phyloP scores from a whole-genome alignment of 345 rosid species.

The Corchorus capsularis region DNA sequence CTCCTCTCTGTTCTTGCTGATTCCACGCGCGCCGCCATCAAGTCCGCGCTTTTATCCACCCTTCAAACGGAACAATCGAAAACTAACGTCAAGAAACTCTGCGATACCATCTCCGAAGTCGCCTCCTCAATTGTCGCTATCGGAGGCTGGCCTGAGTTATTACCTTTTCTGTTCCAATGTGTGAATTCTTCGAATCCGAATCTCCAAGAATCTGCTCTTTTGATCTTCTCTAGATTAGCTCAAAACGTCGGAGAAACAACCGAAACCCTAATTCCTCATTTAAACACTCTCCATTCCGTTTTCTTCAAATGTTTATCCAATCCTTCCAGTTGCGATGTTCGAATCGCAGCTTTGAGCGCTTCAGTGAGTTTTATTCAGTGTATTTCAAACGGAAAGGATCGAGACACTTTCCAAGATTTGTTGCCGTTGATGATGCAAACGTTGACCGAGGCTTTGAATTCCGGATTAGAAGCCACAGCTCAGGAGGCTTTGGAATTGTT shows the following conservation, averaged over 20 bases:
- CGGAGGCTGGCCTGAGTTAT: constrained; percentile 62
- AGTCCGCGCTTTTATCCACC: constrained; percentile 46
- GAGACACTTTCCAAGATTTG: constrained; percentile 65
- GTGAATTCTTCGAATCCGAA: constrained; percentile 41
- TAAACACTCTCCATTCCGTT: constrained; percentile 51
- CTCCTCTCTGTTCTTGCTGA: constrained; percentile 41
- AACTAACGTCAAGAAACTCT: constrained; percentile 51
- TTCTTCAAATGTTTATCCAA: constrained; percentile 46
- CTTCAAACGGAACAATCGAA: constrained; percentile 50
- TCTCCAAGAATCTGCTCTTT: constrained; percentile 57
- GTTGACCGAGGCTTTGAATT: constrained; percentile 63
- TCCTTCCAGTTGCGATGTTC: constrained; percentile 43
- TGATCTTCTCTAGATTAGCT: constrained; percentile 64
- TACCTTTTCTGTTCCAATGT: constrained; percentile 64
- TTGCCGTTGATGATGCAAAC: constrained; percentile 66
- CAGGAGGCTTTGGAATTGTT: constrained; percentile 73
- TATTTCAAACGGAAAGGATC: constrained; percentile 40
- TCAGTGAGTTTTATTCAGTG: constrained; percentile 61
- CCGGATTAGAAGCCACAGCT: constrained; percentile 56
- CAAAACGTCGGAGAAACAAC: constrained; percentile 51
- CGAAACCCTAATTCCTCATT: constrained; percentile 42
- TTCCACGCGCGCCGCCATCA: constrained; percentile 47
- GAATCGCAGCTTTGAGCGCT: constrained; percentile 58
- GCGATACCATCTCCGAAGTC: constrained; percentile 68
- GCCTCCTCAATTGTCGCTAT: constrained; percentile 50